Percentiles rank a stretch among this genome's conserved stretches.
These are phyloP conservation scores for Saccharomyces kudriavzevii DNA, from an alignment of 805 yeast species.

Conservation along the genomic window DNA sequence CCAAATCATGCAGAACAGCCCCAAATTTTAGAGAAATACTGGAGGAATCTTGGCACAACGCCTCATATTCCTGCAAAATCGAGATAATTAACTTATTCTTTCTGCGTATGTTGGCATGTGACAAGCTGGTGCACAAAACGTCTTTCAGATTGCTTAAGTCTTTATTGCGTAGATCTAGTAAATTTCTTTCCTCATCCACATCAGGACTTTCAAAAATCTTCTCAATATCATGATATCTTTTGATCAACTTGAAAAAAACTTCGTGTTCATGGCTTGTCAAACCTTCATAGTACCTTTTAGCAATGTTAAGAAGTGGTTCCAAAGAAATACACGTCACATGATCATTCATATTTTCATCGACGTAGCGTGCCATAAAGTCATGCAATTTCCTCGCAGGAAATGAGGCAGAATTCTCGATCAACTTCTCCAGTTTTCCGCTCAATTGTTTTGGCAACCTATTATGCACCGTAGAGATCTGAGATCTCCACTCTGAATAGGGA, in stretches of 20 bases:
- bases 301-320: conserved; percentile 67
- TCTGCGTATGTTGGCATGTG: conserved; percentile 89
- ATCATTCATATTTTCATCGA: conserved; percentile 34
- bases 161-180: conserved; percentile 79
- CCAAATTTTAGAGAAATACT: conserved; percentile 61
- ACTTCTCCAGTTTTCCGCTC: conserved; percentile 54
- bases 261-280: conserved; percentile 74
- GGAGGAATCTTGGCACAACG: conserved; percentile 63
- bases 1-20: conserved; percentile 65
- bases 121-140: conserved; percentile 66
- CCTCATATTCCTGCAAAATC: conserved; percentile 73
- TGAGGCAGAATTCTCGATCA: conserved; percentile 53
- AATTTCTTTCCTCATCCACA: conserved; percentile 79
- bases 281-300: conserved; percentile 64
- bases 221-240: conserved; percentile 72
- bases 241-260: conserved; percentile 61
- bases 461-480: conserved; percentile 81
- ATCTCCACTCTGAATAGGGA: conserved; percentile 90
- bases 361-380: background rate
- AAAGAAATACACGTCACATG: conserved; percentile 46
- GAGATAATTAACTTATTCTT: conserved; percentile 86
- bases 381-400: background rate
- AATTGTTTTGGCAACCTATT: conserved; percentile 76
- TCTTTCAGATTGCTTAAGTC: conserved; percentile 64
- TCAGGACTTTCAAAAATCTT: conserved; percentile 66